A percentile compares a stretch with the other conserved stretches of the same genome.
Evolutionary conservation across 805 yeast species (phyloP).

Genomic region (Wickerhamiella hasegawae): DNA sequence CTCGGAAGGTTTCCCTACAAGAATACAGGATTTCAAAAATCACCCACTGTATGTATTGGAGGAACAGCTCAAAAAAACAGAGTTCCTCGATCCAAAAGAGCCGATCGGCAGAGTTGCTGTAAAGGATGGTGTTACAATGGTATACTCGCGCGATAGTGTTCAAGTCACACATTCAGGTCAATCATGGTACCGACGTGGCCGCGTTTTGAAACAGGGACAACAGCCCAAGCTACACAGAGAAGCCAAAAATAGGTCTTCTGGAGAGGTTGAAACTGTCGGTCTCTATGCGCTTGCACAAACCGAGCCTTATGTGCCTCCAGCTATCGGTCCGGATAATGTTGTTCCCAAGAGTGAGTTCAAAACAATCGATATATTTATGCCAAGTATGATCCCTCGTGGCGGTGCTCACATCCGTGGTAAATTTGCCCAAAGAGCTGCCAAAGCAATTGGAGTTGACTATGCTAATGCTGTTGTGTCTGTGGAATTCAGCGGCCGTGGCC

Average conservation of each 20-base stretch:
- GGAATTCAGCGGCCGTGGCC: conserved; percentile 35
- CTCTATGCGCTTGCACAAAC: conserved; percentile 73
- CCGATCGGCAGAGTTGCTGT: conserved; percentile 60
- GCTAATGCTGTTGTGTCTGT: conserved; percentile 83
- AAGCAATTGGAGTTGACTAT: conserved; percentile 50
- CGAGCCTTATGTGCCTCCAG: conserved; percentile 48
- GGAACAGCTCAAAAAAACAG: conserved; percentile 54
- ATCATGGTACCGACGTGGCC: conserved; percentile 76
- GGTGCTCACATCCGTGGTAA: conserved; percentile 42
- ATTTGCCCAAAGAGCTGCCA: conserved; percentile 54
- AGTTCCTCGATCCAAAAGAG: conserved; percentile 44
- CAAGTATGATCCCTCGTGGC: conserved; percentile 71
- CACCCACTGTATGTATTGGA: conserved; percentile 81
- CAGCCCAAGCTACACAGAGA: conserved; percentile 36
- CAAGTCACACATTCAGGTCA: conserved; percentile 50
- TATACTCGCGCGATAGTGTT: conserved; percentile 55
- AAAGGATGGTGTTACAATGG: conserved; percentile 22
- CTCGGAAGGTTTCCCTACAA: conserved; percentile 78
- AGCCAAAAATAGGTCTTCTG: conserved; percentile 11
- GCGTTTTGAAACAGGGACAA: conserved; percentile 55
- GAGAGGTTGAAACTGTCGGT: conserved; percentile 14
- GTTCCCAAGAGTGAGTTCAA: conserved; percentile 68
- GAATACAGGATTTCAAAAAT: conserved; percentile 61
- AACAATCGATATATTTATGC: conserved; percentile 64
- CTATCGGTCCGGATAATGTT: conserved; percentile 29